These are phyloP conservation scores for Cryptococcus sp. DNA, from an alignment of 1,284 basidiomycete genomes.

Conservation along the genomic window DNA sequence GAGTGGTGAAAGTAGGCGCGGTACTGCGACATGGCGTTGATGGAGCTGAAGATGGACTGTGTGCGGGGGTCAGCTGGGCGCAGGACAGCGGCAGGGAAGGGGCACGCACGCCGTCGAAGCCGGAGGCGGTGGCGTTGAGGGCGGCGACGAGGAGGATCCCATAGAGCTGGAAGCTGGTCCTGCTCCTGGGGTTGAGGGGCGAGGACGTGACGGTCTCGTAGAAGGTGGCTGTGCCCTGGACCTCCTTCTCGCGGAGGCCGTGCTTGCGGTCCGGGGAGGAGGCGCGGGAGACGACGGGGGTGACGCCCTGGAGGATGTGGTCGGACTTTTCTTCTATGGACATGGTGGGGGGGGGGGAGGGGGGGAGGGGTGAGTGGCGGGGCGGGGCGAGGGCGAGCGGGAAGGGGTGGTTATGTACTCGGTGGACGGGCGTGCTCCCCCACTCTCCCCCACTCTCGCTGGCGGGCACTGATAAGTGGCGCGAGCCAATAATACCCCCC, in stretches of 20 bases:
- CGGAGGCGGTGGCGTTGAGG: constrained; percentile 20
- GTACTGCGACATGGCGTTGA: constrained; percentile 25
- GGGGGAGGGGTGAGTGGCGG: not conserved
- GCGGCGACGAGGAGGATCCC: constrained; percentile 21
- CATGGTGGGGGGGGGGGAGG: not conserved
- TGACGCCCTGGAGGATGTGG: not conserved
- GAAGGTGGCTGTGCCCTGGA: constrained; percentile 17
- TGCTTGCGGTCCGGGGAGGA: not conserved
- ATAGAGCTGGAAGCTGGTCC: constrained; percentile 22
- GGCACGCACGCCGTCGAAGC: constrained; percentile 22
- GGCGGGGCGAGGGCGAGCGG: not conserved
- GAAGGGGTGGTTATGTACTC: not conserved
- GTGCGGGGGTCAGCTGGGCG: not conserved
- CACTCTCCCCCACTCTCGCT: constrained; percentile 2
- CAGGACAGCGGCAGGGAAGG: not conserved
- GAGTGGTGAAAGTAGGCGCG: constrained; percentile 16
- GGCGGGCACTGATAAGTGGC: not conserved
- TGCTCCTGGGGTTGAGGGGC: constrained; percentile 19
- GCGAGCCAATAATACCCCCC: not conserved
- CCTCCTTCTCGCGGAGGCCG: constrained; percentile 1
- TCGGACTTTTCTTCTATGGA: not conserved
- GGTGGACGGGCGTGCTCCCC: not conserved
- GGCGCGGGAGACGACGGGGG: not conserved
- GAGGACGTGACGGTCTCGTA: constrained; percentile 16
- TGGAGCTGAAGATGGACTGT: constrained; percentile 25